Evolutionary conservation across 331 rosid species (phyloP), one percentile per base, ranked within the genome.

Genomic region (Malus hybrid): DNA sequence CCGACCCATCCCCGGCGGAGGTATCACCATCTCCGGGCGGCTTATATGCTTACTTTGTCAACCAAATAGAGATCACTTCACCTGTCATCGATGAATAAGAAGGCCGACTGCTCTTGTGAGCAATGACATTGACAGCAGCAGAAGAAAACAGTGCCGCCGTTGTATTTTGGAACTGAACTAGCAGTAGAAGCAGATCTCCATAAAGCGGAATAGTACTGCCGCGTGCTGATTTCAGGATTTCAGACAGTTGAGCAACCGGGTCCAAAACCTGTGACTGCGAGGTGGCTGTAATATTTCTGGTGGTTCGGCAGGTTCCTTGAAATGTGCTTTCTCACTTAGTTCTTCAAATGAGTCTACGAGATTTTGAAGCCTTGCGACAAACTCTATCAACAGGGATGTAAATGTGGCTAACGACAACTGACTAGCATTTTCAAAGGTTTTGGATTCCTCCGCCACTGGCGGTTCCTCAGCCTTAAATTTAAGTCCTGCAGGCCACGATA

Each of bases 361-460:
- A 86, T 90, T 88, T 15, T 92, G 97, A 46, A 92, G 92, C 86
- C 97, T 87, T n/a, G 99, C 99, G 55, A 92, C 99, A 78, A 95
- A 92, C 75, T 95, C 99, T 63, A 95, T 95, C 85, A 95, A 69
- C 39, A 90, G 96, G 34, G 99, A 95, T 42, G 97, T 82, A 39
- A 95, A 95, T 13, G 97, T 95, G 16, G 99, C 93, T n/a, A 95
- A 72, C 5, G 98, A 83, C 42, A 95, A 72, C 30, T 93, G 81
- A 19, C 92, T 92, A 19, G 99, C 99, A 85, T 87, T 95, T 76
- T 95, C 89, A 36, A 84, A 95, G 7, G 97, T 90, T 28, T 78
- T 95, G 15, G 98, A 95, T 75, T 82, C 93, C 78, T 81, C 88
- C 6, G 70, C 82, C n/a, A 46, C 79, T 29, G 83, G 58, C 56